Percentiles rank a stretch among this genome's conserved stretches.
Conservation (phyloP, 129 eudicot species). For the Apium graveolens region DNA sequence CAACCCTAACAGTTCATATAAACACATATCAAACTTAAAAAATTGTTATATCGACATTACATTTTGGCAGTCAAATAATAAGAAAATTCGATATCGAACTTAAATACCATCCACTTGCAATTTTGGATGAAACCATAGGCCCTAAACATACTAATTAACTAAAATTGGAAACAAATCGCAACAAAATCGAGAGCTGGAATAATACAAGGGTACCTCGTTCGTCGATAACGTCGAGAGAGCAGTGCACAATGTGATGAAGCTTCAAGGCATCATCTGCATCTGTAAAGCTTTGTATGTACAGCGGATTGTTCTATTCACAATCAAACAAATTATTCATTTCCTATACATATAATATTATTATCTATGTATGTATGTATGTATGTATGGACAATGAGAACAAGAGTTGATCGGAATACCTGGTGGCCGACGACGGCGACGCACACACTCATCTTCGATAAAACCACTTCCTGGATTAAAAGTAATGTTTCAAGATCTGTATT, state of each 20-base stretch:
- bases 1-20: no score
- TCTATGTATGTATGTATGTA: no score
- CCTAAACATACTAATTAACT: background rate
- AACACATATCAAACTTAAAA: no score
- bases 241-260: slow-evolving; percentile 95
- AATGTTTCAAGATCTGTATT: no score
- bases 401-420: slow-evolving; percentile 42
- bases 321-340: no score
- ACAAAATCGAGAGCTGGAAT: background rate
- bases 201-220: slow-evolving; percentile 58
- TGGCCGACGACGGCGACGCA: slow-evolving; percentile 97
- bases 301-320: slow-evolving; percentile 96
- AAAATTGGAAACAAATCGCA: background rate
- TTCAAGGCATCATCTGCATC: slow-evolving; percentile 95
- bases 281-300: slow-evolving; percentile 88
- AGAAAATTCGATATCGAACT: background rate
- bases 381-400: background rate
- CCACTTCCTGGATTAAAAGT: no score
- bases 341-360: no score
- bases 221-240: slow-evolving; percentile 95
- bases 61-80: no score
- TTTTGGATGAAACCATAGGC: background rate
- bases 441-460: slow-evolving; percentile 46
- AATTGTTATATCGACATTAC: no score
- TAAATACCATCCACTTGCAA: background rate